Evolutionary conservation across 176 grass and related monocot species (phyloP).

Genomic region (Areca catechu): DNA sequence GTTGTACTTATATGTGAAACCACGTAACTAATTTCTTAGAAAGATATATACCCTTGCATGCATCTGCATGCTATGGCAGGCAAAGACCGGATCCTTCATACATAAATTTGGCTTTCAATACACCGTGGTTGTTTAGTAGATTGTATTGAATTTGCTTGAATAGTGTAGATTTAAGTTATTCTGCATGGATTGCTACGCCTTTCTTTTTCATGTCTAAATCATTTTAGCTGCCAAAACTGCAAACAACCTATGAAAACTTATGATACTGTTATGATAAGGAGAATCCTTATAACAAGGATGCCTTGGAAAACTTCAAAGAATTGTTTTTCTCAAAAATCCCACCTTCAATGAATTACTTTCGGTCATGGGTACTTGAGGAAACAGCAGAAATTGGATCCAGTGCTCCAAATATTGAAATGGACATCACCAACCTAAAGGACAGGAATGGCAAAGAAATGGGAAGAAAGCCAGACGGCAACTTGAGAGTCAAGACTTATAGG

Average conservation of each 20-base stretch:
- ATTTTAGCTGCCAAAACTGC: conserved; percentile 4
- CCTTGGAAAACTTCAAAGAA: conserved; percentile 34
- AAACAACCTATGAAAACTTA: conserved; percentile 68
- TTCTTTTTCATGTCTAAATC: too few species aligned
- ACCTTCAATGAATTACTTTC: conserved; percentile 44
- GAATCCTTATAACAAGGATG: conserved; percentile 49
- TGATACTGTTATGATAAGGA: conserved; percentile 53
- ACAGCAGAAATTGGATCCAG: conserved; percentile 36
- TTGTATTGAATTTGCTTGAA: too few species aligned
- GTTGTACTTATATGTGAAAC: too few species aligned
- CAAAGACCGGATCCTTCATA: too few species aligned
- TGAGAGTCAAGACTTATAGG: too few species aligned
- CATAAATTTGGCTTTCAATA: too few species aligned
- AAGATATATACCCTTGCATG: too few species aligned
- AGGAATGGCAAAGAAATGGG: conserved; percentile 30
- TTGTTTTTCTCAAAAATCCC: conserved; percentile 50
- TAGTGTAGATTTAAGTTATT: too few species aligned
- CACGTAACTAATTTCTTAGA: too few species aligned
- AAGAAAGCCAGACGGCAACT: conserved; percentile 20
- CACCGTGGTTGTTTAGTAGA: too few species aligned
- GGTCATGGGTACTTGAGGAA: conserved; percentile 32
- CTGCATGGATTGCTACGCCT: too few species aligned
- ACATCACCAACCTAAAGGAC: conserved; percentile 20
- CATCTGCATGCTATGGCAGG: too few species aligned
- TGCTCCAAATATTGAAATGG: conserved; percentile 37